phyloP scores from a whole-genome alignment of 768 basidiomycete species.

The Rhodotorula kratochvilovae region DNA sequence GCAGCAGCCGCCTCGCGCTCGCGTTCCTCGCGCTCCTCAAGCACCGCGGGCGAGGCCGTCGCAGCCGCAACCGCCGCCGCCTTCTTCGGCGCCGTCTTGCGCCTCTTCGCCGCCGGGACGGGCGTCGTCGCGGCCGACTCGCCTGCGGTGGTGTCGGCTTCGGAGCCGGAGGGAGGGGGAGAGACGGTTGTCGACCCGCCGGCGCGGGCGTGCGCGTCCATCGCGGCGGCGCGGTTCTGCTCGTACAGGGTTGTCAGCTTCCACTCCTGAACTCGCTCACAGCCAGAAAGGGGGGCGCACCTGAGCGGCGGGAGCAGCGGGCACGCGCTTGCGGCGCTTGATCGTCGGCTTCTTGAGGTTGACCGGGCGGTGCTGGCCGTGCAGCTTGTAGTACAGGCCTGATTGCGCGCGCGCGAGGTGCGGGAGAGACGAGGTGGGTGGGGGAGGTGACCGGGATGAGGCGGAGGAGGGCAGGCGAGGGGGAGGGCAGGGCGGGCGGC shows the following conservation, averaged over 20 bases:
- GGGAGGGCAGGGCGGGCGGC: too few species aligned
- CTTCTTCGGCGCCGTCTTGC: conserved; percentile 25
- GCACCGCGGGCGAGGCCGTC: background rate
- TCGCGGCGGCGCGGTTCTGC: conserved; percentile 35
- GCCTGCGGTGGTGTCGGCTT: conserved; percentile 4
- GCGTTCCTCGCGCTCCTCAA: background rate
- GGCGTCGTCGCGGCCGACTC: background rate
- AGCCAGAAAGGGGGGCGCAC: conserved; percentile 1
- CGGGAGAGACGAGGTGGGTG: background rate
- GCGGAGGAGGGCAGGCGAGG: background rate
- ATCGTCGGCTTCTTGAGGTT: conserved; percentile 99
- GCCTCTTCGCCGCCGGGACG: conserved; percentile 14
- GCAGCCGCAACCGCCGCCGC: conserved; percentile 14
- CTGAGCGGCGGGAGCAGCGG: conserved; percentile 58
- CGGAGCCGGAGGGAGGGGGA: conserved; percentile 21
- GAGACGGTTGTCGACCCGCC: background rate
- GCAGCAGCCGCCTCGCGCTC: background rate
- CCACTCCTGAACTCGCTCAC: too few species aligned
- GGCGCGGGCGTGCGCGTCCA: conserved; percentile 19
- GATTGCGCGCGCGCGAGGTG: background rate
- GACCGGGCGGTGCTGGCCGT: conserved; percentile 92
- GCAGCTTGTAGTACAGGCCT: conserved; percentile 98
- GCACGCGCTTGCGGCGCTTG: conserved; percentile 94
- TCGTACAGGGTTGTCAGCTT: background rate
- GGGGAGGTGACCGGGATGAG: background rate